These are phyloP conservation scores for Ceratocystis huliohia DNA, from an alignment of 2,329 filamentous ascomycete genomes.

Conservation along the genomic window DNA sequence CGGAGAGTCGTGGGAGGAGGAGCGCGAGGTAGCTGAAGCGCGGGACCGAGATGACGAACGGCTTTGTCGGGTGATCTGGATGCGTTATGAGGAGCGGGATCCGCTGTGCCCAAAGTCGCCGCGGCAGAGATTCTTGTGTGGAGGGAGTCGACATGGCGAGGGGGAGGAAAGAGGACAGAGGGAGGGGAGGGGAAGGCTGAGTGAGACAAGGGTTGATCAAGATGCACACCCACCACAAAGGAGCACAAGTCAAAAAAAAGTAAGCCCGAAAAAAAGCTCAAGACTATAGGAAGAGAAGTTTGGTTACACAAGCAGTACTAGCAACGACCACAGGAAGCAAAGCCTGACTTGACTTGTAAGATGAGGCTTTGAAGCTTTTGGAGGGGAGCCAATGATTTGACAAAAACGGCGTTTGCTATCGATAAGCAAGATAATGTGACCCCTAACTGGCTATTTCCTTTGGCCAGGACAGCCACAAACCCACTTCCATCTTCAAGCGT, in stretches of 20 bases:
- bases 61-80: conserved; percentile 33
- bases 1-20: conserved; percentile 41
- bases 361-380: no score
- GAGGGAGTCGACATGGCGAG: conserved; percentile 12
- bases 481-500: no score
- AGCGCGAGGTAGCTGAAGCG: conserved; percentile 49
- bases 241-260: not conserved
- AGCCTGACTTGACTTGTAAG: no score
- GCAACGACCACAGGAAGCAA: not conserved
- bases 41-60: conserved; percentile 42
- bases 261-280: not conserved
- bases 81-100: conserved; percentile 45
- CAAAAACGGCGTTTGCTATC: not conserved
- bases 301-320: no score
- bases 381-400: no score
- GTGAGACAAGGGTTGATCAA: not conserved
- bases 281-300: no score
- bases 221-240: not conserved
- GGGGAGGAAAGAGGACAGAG: conserved; percentile 21
- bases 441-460: not conserved
- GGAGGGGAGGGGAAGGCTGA: conserved; percentile 22
- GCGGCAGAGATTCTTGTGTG: conserved; percentile 27
- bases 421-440: not conserved
- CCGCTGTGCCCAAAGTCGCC: conserved; percentile 42
- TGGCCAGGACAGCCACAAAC: not conserved